A percentile compares a stretch with the other conserved stretches of the same genome.
Conservation (phyloP, 1,139 yeast genomes). For the Protomyces arabidopsidicola region DNA sequence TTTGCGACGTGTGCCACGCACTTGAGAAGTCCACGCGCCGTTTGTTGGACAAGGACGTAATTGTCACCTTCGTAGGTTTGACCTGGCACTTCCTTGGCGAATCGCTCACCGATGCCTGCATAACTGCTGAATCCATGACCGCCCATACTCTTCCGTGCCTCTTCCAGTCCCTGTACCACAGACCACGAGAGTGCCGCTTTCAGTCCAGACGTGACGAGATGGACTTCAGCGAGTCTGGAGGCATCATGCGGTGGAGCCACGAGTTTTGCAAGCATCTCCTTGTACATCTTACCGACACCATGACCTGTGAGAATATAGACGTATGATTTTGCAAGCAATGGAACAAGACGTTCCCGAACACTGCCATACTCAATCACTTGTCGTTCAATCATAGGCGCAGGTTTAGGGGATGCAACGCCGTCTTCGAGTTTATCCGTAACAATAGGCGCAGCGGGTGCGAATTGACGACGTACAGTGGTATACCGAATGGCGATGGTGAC, state of each 20-base stretch:
- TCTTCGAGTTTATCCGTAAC: constrained; percentile 23
- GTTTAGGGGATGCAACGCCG: not conserved
- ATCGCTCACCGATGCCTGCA: constrained; percentile 24
- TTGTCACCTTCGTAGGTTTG: constrained; percentile 26
- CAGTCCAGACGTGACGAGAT: constrained; percentile 15
- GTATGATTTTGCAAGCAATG: constrained; percentile 18
- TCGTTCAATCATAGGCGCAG: not conserved
- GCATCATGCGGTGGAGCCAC: constrained; percentile 24
- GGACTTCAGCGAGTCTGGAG: constrained; percentile 25
- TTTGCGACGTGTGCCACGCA: not conserved
- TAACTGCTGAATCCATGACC: constrained; percentile 26
- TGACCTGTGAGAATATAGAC: constrained; percentile 19
- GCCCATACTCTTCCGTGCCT: constrained; percentile 20
- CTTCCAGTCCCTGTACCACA: constrained; percentile 23
- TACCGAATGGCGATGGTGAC: constrained; percentile 81
- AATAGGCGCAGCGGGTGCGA: constrained; percentile 42
- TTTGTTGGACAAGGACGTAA: constrained; percentile 24
- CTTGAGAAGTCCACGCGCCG: constrained; percentile 24
- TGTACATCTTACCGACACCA: constrained; percentile 8
- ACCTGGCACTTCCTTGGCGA: constrained; percentile 24
- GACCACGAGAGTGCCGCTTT: constrained; percentile 25
- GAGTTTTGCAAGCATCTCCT: constrained; percentile 14
- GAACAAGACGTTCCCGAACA: constrained; percentile 19
- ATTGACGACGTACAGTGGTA: constrained; percentile 86
- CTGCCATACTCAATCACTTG: constrained; percentile 19